Evolutionary conservation across 2,329 filamentous ascomycete species (phyloP), one percentile per base, ranked within the genome.

Genomic region (Xylaria sp.): DNA sequence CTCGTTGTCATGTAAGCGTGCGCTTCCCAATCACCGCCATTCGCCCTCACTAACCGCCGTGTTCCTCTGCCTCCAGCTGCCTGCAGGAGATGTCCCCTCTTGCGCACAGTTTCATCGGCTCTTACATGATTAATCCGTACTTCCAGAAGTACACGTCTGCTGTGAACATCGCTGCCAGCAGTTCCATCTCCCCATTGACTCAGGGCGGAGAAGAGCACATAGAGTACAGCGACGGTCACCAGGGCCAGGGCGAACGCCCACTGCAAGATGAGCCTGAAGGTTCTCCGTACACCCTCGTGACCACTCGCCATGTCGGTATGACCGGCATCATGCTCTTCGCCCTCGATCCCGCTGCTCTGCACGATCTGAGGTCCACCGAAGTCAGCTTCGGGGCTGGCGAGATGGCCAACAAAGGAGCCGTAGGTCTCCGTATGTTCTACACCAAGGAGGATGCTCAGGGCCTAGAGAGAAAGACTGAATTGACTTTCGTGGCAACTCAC

Each of bases 391-490:
- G 95, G 0, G 76, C 93, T 1, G 89, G 88, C 60, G 90, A 94
- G 51, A 95, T 97, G 90, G 95, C 93, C 15, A 97, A 97, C 76
- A 99, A 99, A 77, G 95, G 94, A 29, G 94, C 93, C 3, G 90
- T 96, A 0, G 95, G 90, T 0, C 82, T 94, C 63, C 84, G 93
- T 33, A 77, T 95, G 43, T 82, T 86, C 13, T 89, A 91, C 13
- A 68, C 68, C 4, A 78, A 79, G 40, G 74, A 79, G 3, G 73
- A 73, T 21, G 72, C 70, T 5, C 65, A 74, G 58, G 71, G 67
- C 46, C 70, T 66, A 29, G 67, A 65, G 9, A 72, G 65, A 49
- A 79, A 79, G 4, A 84, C 89, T 25, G 86, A 91, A 70, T 75
- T 97, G 57, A 97, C 92, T 0, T 95, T 98, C 74, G 88, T 96